Conservation (phyloP, 2,329 filamentous ascomycete genomes). For the Leptographium procerum region DNA sequence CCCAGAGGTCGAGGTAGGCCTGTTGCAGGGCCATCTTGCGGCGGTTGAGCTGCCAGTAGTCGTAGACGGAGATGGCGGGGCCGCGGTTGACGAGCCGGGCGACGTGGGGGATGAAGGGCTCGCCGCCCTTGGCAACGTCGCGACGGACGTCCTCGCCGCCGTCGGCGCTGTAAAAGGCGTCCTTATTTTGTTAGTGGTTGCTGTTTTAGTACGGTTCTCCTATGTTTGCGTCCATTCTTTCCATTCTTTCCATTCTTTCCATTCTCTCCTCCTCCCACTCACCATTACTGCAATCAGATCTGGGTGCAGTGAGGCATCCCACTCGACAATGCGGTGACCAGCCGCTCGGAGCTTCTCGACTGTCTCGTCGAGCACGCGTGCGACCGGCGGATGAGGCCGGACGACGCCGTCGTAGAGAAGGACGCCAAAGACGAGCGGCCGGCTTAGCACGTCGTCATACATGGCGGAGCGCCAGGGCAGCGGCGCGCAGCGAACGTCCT, state of each 20-base stretch:
- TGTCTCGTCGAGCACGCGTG: conserved; percentile 39
- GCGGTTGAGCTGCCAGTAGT: conserved; percentile 58
- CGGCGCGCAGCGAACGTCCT: conserved; percentile 56
- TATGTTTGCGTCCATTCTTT: neutral
- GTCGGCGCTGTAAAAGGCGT: conserved; percentile 50
- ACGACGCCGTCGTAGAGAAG: conserved; percentile 23
- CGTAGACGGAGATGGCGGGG: conserved; percentile 45
- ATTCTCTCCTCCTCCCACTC: neutral
- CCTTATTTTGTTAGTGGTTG: conserved; percentile 25
- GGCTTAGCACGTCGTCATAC: conserved; percentile 30
- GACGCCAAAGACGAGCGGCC: conserved; percentile 5
- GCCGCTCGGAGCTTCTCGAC: conserved; percentile 23
- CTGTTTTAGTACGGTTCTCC: too few species aligned
- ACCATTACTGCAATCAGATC: conserved; percentile 25
- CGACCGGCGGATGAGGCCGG: conserved; percentile 46
- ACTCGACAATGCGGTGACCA: conserved; percentile 43
- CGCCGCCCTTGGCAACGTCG: conserved; percentile 41
- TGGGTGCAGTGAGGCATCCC: conserved; percentile 38
- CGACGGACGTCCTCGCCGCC: conserved; percentile 51
- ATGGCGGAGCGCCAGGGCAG: conserved; percentile 37
- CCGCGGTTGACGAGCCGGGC: conserved; percentile 42
- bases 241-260: neutral
- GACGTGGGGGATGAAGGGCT: conserved; percentile 49
- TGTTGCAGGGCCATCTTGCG: conserved; percentile 42
- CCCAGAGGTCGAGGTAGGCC: conserved; percentile 49